Percentiles rank a stretch among this genome's conserved stretches.
Conservation (phyloP, 2,329 filamentous ascomycete species). For the Aspergillus niger region DNA sequence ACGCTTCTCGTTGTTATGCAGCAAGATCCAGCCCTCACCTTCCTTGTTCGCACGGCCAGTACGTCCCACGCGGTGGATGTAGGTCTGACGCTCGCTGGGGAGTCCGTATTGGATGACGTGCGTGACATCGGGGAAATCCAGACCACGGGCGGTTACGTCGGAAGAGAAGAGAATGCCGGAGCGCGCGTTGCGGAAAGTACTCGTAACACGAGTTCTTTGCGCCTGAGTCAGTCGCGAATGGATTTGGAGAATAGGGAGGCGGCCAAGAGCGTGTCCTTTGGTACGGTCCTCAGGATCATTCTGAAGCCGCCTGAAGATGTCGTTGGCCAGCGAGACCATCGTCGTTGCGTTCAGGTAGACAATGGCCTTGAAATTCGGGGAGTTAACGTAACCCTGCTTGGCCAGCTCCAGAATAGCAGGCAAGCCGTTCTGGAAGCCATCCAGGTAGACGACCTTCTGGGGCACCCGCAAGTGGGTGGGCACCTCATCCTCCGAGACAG, state of each 20-base stretch:
- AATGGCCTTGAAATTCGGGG: conserved; percentile 84
- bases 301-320: conserved; percentile 58
- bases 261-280: conserved; percentile 33
- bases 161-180: conserved; percentile 73
- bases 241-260: conserved; percentile 59
- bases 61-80: conserved; percentile 76
- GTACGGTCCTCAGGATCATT: conserved; percentile 34
- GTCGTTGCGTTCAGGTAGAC: conserved; percentile 83
- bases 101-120: conserved; percentile 74
- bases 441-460: conserved; percentile 70
- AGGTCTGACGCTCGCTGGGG: conserved; percentile 67
- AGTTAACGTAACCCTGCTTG: conserved; percentile 48
- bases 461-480: conserved; percentile 84
- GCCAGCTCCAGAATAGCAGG: conserved; percentile 78
- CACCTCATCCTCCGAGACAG: conserved; percentile 76
- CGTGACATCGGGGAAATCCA: conserved; percentile 81
- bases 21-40: conserved; percentile 63
- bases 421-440: conserved; percentile 72
- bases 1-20: conserved; percentile 55
- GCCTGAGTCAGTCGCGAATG: conserved; percentile 76
- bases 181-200: conserved; percentile 63
- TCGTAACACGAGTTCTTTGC: conserved; percentile 68
- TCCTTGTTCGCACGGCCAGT: conserved; percentile 69
- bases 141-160: conserved; percentile 77
- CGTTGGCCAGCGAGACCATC: conserved; percentile 66